Base-by-base conservation (phyloP, 352 stramenopile species). In the Pythium aphanidermatum region DNA sequence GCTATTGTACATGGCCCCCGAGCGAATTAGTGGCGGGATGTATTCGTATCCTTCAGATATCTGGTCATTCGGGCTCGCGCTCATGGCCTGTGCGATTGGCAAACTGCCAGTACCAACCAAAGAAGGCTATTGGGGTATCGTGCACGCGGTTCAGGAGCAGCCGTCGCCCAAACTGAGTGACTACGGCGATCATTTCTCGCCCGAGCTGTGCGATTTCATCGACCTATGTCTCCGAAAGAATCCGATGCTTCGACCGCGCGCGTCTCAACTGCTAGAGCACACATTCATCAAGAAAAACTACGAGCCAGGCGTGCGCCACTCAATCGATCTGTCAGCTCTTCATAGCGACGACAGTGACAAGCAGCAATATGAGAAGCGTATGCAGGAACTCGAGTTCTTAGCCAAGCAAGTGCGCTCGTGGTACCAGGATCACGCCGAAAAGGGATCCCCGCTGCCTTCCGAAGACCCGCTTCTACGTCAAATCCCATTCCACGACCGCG, bases 1-100 rank as follows among this genome's bases (percentile, higher is more conserved):
- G 6, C 64, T 95, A 17, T 53, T 93, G 50, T 97, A 97, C 60
- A 97, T 97, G 91, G 83, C 83, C 0, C 91, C 91, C 2, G 91
- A 97, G 70, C 72, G 92, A 4, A 97, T 98, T 46, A 92, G 80
- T 31, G 86, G 86, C n/a, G 76, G 82, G 7, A 80, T 72, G 56
- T 96, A 97, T 65, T 89, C 76, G 16, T 96, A 94, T 34, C 72
- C 74, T 5, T 91, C 79, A 6, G 81, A 93, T 47, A 69, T 91
- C 49, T 92, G 79, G 79, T 91, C 79, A 1, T 94, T 92, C 44
- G 79, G 79, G 0, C 54, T 91, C 17, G 70, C 77, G 2, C 45
- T 95, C 2, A 92, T 95, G 75, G 78, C 87, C 17, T 87, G 83
- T 44, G 86, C 84, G 4, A 78, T 95, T n/a, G 87, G 87, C 13